Conservation (phyloP, 2,329 filamentous ascomycete genomes). For the Pseudohalonectria lignicola region DNA sequence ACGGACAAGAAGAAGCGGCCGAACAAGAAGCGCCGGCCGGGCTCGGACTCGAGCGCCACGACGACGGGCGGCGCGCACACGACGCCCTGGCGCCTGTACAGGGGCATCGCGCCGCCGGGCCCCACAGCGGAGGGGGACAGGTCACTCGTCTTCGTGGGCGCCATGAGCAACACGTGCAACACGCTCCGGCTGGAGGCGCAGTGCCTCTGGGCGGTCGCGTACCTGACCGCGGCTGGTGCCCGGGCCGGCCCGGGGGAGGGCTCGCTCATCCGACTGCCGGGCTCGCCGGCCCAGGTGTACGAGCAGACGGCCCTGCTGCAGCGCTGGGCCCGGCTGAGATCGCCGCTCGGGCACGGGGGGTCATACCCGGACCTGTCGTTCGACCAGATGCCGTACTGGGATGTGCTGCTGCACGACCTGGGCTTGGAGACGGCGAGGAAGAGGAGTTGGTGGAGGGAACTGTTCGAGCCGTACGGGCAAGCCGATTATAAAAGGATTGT, state of each 20-base stretch:
- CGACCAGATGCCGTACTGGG: constrained; percentile 47
- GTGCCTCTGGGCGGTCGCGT: constrained; percentile 45
- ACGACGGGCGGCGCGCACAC: constrained; percentile 3
- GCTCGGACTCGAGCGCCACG: neutral
- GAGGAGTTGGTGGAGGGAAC: constrained; percentile 20
- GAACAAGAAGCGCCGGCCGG: neutral
- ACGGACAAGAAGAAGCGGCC: neutral
- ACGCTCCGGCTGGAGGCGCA: constrained; percentile 31
- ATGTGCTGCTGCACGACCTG: constrained; percentile 42
- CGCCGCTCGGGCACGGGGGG: constrained; percentile 38
- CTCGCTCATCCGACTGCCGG: too few relatives aligned
- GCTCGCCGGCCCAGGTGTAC: constrained; percentile 2
- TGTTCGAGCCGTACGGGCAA: constrained; percentile 31
- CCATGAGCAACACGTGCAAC: constrained; percentile 32
- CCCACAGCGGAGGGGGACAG: constrained; percentile 23
- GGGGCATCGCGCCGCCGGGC: constrained; percentile 13
- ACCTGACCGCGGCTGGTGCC: constrained; percentile 23
- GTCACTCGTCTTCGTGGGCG: constrained; percentile 35
- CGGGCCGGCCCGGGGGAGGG: too few relatives aligned
- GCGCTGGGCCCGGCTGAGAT: constrained; percentile 39
- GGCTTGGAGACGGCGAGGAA: constrained; percentile 31
- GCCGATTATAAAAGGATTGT: constrained; percentile 32
- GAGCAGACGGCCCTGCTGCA: constrained; percentile 35
- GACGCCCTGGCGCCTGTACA: constrained; percentile 15
- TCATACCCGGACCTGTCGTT: constrained; percentile 44